Evolutionary conservation across 192 early-diverging fungal genomes (phyloP).

Genomic region (Coemansia sp.): DNA sequence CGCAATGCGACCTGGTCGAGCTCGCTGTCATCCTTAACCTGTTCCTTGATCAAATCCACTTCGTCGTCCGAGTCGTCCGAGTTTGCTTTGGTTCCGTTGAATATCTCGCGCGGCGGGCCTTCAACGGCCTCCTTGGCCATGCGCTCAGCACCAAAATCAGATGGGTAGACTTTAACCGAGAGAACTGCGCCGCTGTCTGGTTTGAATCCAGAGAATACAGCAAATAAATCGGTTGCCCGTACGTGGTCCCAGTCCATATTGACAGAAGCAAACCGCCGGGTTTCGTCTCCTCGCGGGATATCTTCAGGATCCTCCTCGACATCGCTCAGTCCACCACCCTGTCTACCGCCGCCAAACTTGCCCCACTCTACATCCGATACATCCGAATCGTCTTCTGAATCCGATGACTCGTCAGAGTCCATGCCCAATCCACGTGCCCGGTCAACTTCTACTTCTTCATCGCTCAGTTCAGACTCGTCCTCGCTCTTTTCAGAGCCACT

Average conservation of each 20-base stretch:
- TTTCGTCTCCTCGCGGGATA: slow-evolving; percentile 60
- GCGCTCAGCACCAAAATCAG: slow-evolving; percentile 73
- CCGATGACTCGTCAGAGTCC: slow-evolving; percentile 46
- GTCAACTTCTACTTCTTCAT: slow-evolving; percentile 55
- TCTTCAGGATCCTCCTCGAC: slow-evolving; percentile 59
- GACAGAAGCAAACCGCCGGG: slow-evolving; percentile 79
- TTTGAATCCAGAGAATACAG: slow-evolving; percentile 83
- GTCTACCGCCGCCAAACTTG: slow-evolving; percentile 32
- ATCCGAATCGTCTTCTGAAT: slow-evolving; percentile 36
- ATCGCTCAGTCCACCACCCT: slow-evolving; percentile 53
- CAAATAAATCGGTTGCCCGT: slow-evolving; percentile 80
- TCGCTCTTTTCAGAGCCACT: slow-evolving; percentile 10
- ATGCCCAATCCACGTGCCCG: slow-evolving; percentile 81
- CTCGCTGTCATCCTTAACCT: slow-evolving; percentile 66
- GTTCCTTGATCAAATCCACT: slow-evolving; percentile 40
- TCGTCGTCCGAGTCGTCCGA: slow-evolving; percentile 26
- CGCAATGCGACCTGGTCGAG: slow-evolving; percentile 82
- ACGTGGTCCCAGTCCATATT: slow-evolving; percentile 97
- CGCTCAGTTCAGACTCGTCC: slow-evolving; percentile 14
- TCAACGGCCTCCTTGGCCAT: slow-evolving; percentile 50
- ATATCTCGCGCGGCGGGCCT: slow-evolving; percentile 50
- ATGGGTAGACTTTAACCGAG: slow-evolving; percentile 79
- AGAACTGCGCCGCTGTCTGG: slow-evolving; percentile 68
- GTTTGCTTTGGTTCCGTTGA: slow-evolving; percentile 37
- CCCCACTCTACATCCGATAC: slow-evolving; percentile 38